Evolutionary conservation across 805 yeast genomes (phyloP), one percentile per base, ranked within the genome.

Genomic region (Lachancea meyersii): DNA sequence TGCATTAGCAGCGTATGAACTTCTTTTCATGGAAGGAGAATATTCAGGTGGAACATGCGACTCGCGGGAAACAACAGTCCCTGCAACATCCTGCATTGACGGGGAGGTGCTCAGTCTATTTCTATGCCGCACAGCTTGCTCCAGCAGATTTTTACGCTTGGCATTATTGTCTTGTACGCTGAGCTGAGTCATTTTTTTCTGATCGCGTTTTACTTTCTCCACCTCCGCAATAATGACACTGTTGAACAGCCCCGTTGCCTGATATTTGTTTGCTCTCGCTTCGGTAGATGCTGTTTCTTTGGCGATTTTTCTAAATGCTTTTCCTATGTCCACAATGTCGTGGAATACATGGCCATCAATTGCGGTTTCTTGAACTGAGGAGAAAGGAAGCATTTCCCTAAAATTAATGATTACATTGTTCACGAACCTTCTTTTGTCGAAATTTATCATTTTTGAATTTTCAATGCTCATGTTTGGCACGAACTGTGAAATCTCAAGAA

Each of bases 341-440:
- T 43, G 57, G 30, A 46, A 52, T n/a, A 56, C 47, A 31, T 52
- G 47, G 48, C 14, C 19, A 27, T 34, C 43, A 40, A 20, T 6
- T 7, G 45, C 49, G 14, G 39, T 38, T 11, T 46, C 49, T n/a
- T 46, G 48, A 8, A 41, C 46, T 14, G 41, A 47, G 9, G 36
- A 26, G 9, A 21, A 44, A 11, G 63, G 63, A 26, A 66, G 60
- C 63, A 77, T 57, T 43, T 71, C 76, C 35, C 70, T 49, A 14
- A 80, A 69, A 48, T 79, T 79, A 18, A 76, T 66, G 27, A 82
- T 67, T 46, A 82, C 68, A 54, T 81, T 79, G 62, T 75, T 77
- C 4, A 77, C 75, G 60, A 79, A 82, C 40, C 91, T 71, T 47
- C 82, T 73, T 65, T 91, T 91, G 62, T 87, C 95, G 63, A 89